Evolutionary conservation across 768 basidiomycete species (phyloP), one percentile per base, ranked within the genome.

Genomic region (Clitopilus hobsonii): DNA sequence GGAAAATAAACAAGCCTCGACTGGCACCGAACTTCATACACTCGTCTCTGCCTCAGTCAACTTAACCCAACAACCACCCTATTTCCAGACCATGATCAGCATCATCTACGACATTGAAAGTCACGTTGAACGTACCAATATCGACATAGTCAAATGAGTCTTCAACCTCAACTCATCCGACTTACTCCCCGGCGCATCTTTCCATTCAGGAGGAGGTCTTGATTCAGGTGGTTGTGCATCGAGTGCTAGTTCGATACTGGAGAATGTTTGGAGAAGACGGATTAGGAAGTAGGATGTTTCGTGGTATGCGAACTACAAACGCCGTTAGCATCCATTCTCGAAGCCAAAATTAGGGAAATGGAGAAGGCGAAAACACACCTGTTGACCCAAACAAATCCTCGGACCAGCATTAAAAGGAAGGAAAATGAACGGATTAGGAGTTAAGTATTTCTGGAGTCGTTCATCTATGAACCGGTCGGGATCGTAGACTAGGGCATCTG

Each of bases 361-460:
- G n/a, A n/a, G n/a, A n/a, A n/a, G n/a, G n/a, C n/a, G n/a, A n/a
- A n/a, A n/a, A n/a, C n/a, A n/a, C n/a, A n/a, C 77, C 65, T 79
- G 74, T 62, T 76, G 74, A 27, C 75, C 85, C 6, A 85, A 72
- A 54, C 85, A 86, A 56, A 84, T 82, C 6, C 86, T 72, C 4
- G 85, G 86, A 1, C 83, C 86, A 0, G 83, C 84, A 55, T 85
- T 85, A 69, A 87, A 87, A 0, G 86, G 85, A 5, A 82, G 67
- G 66, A 87, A 88, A 56, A 89, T 87, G 72, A 80, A 85, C 1
- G 85, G 84, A 56, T 86, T 86, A 1, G 76, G 73, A 0, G 70
- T 71, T n/a, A 85, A 69, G 55, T 82, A 82, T 59, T 76, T 78
- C 54, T 75, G 73, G 6, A 82, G 59, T 28, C 85, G 72, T 10